phyloP scores from a whole-genome alignment of 352 stramenopile species.

The Achlya hypogyna region DNA sequence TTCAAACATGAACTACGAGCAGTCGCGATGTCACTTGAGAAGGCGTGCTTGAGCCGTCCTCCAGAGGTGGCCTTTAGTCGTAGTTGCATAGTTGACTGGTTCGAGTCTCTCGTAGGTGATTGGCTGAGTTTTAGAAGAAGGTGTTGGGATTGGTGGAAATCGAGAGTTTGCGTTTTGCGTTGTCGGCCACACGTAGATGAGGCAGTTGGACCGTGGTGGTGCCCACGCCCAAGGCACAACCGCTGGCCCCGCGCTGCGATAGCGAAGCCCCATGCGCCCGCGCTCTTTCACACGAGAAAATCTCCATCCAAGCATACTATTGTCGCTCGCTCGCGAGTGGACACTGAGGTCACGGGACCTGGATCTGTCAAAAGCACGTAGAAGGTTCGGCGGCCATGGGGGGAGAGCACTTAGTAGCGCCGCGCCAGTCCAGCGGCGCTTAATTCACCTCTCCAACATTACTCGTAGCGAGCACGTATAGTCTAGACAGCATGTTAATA shows the following conservation, averaged over 20 bases:
- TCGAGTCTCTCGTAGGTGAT: no score
- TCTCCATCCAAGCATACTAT: constrained; percentile 5
- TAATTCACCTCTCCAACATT: constrained; percentile 6
- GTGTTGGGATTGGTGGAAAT: no score
- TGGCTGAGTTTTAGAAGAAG: no score
- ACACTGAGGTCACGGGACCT: constrained; percentile 12
- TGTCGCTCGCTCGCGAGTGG: background rate
- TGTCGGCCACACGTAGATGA: background rate
- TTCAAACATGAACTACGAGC: no score
- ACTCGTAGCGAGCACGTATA: no score
- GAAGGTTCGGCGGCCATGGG: background rate
- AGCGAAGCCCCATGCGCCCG: background rate
- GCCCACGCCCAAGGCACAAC: background rate
- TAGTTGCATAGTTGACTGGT: no score
- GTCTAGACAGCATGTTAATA: no score
- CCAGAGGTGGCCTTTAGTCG: no score
- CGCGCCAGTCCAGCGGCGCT: background rate
- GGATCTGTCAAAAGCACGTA: constrained; percentile 13
- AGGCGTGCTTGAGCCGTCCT: no score
- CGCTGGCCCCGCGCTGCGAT: background rate
- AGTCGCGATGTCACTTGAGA: no score
- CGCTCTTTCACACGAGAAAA: constrained; percentile 2
- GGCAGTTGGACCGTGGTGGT: background rate
- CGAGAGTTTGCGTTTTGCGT: background rate
- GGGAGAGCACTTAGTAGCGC: background rate